phyloP scores from a whole-genome alignment of 2,329 filamentous ascomycete species.

The Colletotrichum caudatum region DNA sequence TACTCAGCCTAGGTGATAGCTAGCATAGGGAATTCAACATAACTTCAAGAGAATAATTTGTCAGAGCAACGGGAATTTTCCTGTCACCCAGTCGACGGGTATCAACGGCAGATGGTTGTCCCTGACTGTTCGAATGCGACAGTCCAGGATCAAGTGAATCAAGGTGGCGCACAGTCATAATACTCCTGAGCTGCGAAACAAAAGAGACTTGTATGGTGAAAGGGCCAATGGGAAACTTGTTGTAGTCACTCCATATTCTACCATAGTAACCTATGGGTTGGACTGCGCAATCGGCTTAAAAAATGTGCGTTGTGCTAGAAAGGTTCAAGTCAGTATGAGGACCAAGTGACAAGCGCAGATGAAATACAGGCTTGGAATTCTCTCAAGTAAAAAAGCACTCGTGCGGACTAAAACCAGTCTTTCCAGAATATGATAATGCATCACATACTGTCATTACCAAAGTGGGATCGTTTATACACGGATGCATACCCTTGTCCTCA shows the following conservation, averaged over 20 bases:
- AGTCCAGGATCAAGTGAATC: constrained; percentile 47
- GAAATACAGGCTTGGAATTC: background rate
- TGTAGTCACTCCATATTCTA: constrained; percentile 42
- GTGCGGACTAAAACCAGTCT: background rate
- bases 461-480: no score
- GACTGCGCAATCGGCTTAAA: constrained; percentile 28
- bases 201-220: constrained; percentile 45
- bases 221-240: constrained; percentile 32
- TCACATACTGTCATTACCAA: background rate
- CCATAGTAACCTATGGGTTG: constrained; percentile 45
- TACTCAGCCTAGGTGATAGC: background rate
- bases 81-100: constrained; percentile 52
- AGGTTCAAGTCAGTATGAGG: background rate
- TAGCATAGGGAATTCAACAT: background rate
- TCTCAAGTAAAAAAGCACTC: background rate
- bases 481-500: background rate
- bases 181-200: constrained; percentile 43
- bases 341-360: background rate
- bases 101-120: constrained; percentile 43
- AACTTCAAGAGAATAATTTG: background rate
- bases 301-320: background rate
- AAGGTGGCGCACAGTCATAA: constrained; percentile 38
- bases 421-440: background rate
- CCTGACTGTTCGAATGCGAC: constrained; percentile 48
- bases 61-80: background rate